Evolutionary conservation across 306 rosid genomes (phyloP).

Genomic region (Hippophae tibetana): DNA sequence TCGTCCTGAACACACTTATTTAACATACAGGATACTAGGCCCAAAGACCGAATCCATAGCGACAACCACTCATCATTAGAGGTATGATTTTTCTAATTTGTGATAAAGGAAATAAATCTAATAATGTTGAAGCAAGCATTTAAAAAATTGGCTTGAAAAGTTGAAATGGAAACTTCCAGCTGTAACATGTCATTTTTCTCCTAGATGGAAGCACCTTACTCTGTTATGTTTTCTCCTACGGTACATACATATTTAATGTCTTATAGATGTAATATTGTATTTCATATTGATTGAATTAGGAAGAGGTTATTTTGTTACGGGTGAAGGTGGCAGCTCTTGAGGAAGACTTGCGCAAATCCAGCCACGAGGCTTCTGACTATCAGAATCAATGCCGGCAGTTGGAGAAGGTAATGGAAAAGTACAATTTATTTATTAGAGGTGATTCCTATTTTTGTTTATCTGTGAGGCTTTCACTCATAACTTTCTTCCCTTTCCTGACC

Average conservation of each 20-base stretch:
- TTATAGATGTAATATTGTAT: conserved; percentile 9
- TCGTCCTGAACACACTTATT: conserved; percentile 10
- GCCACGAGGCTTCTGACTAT: conserved; percentile 54
- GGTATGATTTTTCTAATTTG: conserved; percentile 30
- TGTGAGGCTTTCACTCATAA: not conserved
- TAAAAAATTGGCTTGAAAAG: not conserved
- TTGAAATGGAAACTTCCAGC: conserved; percentile 10
- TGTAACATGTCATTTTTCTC: conserved; percentile 4
- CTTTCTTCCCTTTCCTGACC: conserved; percentile 13
- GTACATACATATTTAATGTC: conserved; percentile 6
- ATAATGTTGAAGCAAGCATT: conserved; percentile 10
- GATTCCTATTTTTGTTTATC: conserved; percentile 2
- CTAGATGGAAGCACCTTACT: not conserved
- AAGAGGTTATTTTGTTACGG: conserved; percentile 57
- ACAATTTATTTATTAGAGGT: conserved; percentile 2
- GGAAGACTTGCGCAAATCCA: conserved; percentile 74
- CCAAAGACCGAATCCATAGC: conserved; percentile 43
- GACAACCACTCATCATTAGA: conserved; percentile 49
- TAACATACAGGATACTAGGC: conserved; percentile 49
- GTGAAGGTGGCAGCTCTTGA: conserved; percentile 62
- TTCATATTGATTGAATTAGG: conserved; percentile 38
- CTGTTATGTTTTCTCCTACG: conserved; percentile 13
- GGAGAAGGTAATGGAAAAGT: conserved; percentile 54
- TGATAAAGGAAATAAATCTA: conserved; percentile 6
- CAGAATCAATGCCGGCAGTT: conserved; percentile 43